Evolutionary conservation across 2,329 filamentous ascomycete genomes (phyloP), one percentile per base, ranked within the genome.

Genomic region (Hymenoscyphus salicellus): DNA sequence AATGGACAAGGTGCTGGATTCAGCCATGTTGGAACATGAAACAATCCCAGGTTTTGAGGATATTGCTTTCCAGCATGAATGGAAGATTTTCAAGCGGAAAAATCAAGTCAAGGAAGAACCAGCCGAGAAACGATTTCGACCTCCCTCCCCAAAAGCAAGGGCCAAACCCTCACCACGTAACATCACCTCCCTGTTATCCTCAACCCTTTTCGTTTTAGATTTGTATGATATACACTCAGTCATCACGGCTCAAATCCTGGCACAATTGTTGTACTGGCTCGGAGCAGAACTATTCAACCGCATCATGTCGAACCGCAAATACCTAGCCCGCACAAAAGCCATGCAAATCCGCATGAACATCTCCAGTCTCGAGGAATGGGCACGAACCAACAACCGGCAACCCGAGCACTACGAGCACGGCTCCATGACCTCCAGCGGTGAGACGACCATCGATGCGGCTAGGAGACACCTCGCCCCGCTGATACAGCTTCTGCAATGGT

Each of bases 301-400:
- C 65, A 91, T 99, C 77, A 97, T 99, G 91, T 94, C 91, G 33
- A 97, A 96, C 74, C 87, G 92, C 69, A 93, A 94, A 76, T 99
- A 97, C 74, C 83, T 99, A 10, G 94, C 95, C 5, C 86, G 95
- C 61, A 99, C 95, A 20, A 99, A 99, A 78, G 95, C 95, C 3
- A 99, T 99, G 95, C 95, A 99, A 77, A 98, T 99, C 72, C 91
- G 95, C 70, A 98, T 99, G 93, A 99, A 99, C 75, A 88, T 99
- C 6, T 98, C 95, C 0, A 89, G 89, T 7, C 81, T 99, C 23
- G 95, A 99, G 77, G 95, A 99, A 74, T 99, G 95, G 95, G 94
- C 95, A 1, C 86, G 94, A 33, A 84, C 86, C 17, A 99, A 99
- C 78, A 98, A 97, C 75, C 87, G 95, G 32, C 89, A 96, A 71